Evolutionary conservation across 1,139 yeast species (phyloP), one percentile per base, ranked within the genome.

Genomic region (Taiozyma sp.): DNA sequence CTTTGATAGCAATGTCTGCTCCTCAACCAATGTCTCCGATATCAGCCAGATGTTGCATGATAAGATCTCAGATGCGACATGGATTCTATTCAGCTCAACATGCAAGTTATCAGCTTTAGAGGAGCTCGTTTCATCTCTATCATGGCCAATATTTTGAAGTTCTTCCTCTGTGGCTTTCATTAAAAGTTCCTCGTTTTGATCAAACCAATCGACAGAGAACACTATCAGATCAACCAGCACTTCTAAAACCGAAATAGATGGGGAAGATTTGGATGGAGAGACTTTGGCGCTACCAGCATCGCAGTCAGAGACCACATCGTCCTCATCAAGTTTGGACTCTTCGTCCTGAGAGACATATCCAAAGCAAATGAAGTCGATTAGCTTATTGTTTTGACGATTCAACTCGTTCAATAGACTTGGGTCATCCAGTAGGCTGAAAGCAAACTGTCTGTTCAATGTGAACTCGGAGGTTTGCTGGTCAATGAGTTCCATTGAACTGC

Each of bases 11-110:
- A 87, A 78, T 4, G 71, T 70, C 2, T 81, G 75, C 51, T 85
- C 81, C 63, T 89, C 96, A 79, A 93, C 88, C 44, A 93, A 82
- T 0, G 96, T 84, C 64, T 95, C 98, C 7, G 96, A 88, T 34
- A 93, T 76, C 10, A 96, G 82, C 97, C 98, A 93, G 23, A 91
- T 95, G 65, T 93, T 97, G n/a, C 95, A 87, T 44, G 95, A 81
- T 46, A 93, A 76, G 29, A 93, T 86, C 65, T 93, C 99, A 0
- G 97, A 86, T 1, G 96, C 89, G 47, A 87, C 75, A 51, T 88
- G 85, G n/a, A 95, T 59, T 65, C 62, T 53, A 41, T 59, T 62
- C 42, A 59, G 48, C 14, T 52, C 48, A 12, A 57, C 32, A 43
- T 34, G 28, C 22, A 52, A 39, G 13, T 53, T 54, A n/a, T 54